Evolutionary conservation across 257 asterid genomes (phyloP), one percentile per base, ranked within the genome.

Genomic region (Scutellaria minor): DNA sequence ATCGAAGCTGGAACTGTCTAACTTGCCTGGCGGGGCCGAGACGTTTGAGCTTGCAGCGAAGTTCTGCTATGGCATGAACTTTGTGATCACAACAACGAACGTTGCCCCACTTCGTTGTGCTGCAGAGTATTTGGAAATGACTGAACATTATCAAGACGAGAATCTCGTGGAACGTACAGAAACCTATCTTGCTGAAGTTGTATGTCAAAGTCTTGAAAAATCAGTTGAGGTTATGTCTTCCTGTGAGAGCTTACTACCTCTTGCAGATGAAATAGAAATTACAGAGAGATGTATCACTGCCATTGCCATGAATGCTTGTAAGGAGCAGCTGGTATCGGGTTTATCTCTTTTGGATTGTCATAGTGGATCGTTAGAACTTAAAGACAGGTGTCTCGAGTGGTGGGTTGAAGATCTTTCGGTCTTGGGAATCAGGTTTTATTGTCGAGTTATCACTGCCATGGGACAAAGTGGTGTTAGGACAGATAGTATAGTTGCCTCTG

Each of bases 21-120:
- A 81, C 67, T 71, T 86, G 7, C 95, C 96, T 10, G 95, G 95
- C 20, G 91, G 96, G 6, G 77, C 89, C 0, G 84, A 86, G 54
- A 71, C 88, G 48, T 90, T 90, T 61, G 92, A 90, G 57, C 95
- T 88, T 6, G 92, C 90, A 1, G 93, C 91, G 0, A 88, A 83
- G 51, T 90, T 88, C 59, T 90, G 93, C 64, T 90, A 90, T n/a
- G 90, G 88, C 22, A 83, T 86, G 82, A 90, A 86, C 66, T 82
- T 88, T 7, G 91, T 83, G 79, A 84, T 90, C 80, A 88, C 95
- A 8, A 62, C 80, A 22, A 57, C 85, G 44, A 90, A 88, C 6
- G 88, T 85, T 13, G 95, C 93, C 41, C 81, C 80, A 13, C 74
- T 90, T 5, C 89, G 83, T 7, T 90, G 95, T 61, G 85, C 85